Conservation (phyloP, 192 early-diverging fungal species). For the Umbelopsis sp. region DNA sequence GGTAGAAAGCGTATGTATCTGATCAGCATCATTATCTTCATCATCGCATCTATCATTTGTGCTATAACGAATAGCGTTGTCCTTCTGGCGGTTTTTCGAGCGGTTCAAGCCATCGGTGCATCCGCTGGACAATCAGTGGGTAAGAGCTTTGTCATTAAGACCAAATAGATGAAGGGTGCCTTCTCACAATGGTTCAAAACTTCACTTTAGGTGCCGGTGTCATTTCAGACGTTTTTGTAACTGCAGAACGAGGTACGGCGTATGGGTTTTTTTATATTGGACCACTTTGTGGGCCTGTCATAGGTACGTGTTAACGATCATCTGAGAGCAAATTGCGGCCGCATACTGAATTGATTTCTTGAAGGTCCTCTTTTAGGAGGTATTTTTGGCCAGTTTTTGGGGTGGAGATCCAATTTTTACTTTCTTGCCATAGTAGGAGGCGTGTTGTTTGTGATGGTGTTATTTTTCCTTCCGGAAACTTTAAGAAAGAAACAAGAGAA, state of each 20-base stretch:
- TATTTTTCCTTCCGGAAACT: constrained; percentile 27
- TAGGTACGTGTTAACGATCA: neutral
- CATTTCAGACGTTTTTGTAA: constrained; percentile 20
- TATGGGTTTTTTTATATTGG: constrained; percentile 27
- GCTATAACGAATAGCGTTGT: constrained; percentile 16
- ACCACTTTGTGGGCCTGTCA: constrained; percentile 25
- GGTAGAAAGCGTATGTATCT: constrained; percentile 27
- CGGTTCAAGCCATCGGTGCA: constrained; percentile 18
- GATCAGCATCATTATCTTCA: constrained; percentile 18
- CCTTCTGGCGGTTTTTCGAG: constrained; percentile 19
- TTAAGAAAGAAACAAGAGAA: neutral
- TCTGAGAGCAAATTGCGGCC: neutral
- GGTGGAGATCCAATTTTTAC: constrained; percentile 30
- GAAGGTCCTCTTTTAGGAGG: constrained; percentile 25
- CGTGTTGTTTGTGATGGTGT: constrained; percentile 12
- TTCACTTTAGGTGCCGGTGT: constrained; percentile 16
- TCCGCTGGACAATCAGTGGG: constrained; percentile 14
- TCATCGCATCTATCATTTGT: constrained; percentile 20
- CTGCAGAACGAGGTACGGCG: constrained; percentile 22
- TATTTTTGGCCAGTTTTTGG: constrained; percentile 13
- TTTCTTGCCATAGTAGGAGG: constrained; percentile 16
- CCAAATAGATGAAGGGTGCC: neutral
- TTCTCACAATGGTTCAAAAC: neutral
- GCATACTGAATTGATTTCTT: neutral
- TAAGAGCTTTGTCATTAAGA: neutral